These are phyloP conservation scores for Chrysoporthe cubensis DNA, from an alignment of 2,329 filamentous ascomycete genomes.

Conservation along the genomic window DNA sequence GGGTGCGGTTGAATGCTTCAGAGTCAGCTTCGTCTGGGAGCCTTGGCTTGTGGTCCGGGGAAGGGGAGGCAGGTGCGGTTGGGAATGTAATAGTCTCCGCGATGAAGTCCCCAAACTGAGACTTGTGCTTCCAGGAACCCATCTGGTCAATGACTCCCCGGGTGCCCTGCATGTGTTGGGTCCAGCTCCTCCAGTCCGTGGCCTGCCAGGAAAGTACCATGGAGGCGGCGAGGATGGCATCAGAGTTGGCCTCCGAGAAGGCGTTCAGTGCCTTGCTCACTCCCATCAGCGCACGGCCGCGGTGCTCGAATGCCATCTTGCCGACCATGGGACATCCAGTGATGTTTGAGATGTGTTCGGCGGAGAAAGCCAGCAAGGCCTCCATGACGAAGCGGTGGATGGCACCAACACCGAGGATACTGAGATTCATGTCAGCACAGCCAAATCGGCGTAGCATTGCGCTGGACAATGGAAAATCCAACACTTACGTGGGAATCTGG, in stretches of 20 bases:
- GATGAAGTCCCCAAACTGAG: conserved; percentile 82
- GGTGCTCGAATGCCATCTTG: conserved; percentile 88
- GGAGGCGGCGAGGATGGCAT: conserved; percentile 89
- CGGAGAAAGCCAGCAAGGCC: conserved; percentile 89
- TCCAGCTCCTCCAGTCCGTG: conserved; percentile 94
- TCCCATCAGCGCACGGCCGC: conserved; percentile 82
- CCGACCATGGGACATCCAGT: conserved; percentile 84
- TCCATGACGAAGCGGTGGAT: conserved; percentile 91
- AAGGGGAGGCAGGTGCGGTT: conserved; percentile 66
- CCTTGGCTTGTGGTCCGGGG: conserved; percentile 62
- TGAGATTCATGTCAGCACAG: conserved; percentile 41
- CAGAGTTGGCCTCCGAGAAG: conserved; percentile 85
- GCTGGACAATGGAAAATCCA: conserved; percentile 25
- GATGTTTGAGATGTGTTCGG: conserved; percentile 88
- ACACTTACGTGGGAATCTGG: conserved; percentile 83
- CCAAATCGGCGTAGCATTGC: no score
- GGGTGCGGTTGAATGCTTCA: conserved; percentile 67
- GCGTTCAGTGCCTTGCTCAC: conserved; percentile 83
- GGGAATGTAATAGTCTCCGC: conserved; percentile 76
- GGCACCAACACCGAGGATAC: conserved; percentile 81
- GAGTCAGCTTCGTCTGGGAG: conserved; percentile 72
- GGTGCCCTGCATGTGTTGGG: conserved; percentile 87
- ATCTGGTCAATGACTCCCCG: conserved; percentile 90
- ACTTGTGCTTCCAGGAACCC: conserved; percentile 89
- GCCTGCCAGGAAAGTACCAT: conserved; percentile 95